phyloP scores from a whole-genome alignment of 345 rosid genomes.

The Populus alba region DNA sequence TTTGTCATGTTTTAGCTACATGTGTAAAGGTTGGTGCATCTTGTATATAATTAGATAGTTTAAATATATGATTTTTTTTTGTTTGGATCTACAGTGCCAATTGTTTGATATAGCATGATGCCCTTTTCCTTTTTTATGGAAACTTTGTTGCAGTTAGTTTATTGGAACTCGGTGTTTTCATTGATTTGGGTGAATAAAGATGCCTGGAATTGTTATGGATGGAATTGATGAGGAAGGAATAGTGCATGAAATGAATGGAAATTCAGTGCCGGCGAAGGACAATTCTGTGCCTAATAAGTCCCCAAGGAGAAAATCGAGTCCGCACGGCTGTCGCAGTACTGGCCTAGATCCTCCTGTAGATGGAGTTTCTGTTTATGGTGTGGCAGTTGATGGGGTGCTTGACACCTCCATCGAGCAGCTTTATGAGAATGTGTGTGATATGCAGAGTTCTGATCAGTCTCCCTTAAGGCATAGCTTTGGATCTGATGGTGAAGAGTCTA shows the following conservation, averaged over 20 bases:
- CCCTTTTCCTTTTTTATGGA: neutral
- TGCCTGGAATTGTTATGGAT: slow-evolving; percentile 60
- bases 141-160: slow-evolving; percentile 25
- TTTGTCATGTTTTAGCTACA: neutral
- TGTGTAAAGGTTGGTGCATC: neutral
- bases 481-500: slow-evolving; percentile 35
- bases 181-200: slow-evolving; percentile 28
- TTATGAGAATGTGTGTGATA: slow-evolving; percentile 35
- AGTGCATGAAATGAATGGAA: slow-evolving; percentile 35
- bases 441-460: slow-evolving; percentile 38
- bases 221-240: slow-evolving; percentile 40
- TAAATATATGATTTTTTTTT: slow-evolving; percentile 3
- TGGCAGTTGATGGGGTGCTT: slow-evolving; percentile 11
- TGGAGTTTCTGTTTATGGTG: slow-evolving; percentile 10
- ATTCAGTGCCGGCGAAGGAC: slow-evolving; percentile 35
- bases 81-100: slow-evolving; percentile 25
- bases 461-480: slow-evolving; percentile 29
- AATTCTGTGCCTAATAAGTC: slow-evolving; percentile 36
- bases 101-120: slow-evolving; percentile 19
- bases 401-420: slow-evolving; percentile 36
- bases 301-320: slow-evolving; percentile 25
- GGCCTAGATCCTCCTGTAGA: slow-evolving; percentile 20
- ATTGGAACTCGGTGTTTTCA: slow-evolving; percentile 17
- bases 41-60: slow-evolving; percentile 6
- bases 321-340: slow-evolving; percentile 27